Base-by-base conservation (phyloP, 768 basidiomycete species). In the Lactarius sanguifluus region DNA sequence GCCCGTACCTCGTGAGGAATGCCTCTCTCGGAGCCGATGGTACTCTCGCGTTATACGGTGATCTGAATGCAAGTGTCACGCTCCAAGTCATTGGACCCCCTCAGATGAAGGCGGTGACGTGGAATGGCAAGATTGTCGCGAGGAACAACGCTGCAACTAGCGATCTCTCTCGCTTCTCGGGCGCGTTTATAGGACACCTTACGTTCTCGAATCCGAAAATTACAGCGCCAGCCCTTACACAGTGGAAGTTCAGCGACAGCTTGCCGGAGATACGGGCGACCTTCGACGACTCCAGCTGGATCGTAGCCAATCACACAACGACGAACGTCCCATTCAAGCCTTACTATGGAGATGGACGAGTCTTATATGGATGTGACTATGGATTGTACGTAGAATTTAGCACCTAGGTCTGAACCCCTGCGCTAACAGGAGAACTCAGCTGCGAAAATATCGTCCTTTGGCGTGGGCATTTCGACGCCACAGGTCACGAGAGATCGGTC, bases 301-400 rank as follows among this genome's bases (percentile, higher is more conserved):
- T 79, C 10, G 71, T 81, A 63, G 92, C 90, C 18, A 81, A 91
- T 71, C 86, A 87, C 66, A 89, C 82, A n/a, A 81, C 79, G 25
- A 92, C 92, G 34, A 91, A 90, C 69, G 86, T 88, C 64, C 88
- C 89, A 2, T 79, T 80, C 58, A 85, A 86, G 71, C 88, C 89
- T 5, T 78, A 83, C 67, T 90, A 89, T 69, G 90, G 90, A 1
- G 89, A 91, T 68, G 90, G 89, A 1, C 79, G 89, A 43, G 78
- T 92, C n/a, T 77, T 94, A 34, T 93, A 91, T 75, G 91, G 90
- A 1, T 93, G 91, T 72, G 92, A 94, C 75, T 94, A 94, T 75
- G 89, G 86, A 64, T 94, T 87, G 91, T 92, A 66, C 16, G 61
- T 7, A 75, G 50, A 64, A 57, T 30, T 15, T 9, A 2, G 65